Evolutionary conservation across 371 early-diverging fungal species (phyloP).

Genomic region (Blakeslea trispora): DNA sequence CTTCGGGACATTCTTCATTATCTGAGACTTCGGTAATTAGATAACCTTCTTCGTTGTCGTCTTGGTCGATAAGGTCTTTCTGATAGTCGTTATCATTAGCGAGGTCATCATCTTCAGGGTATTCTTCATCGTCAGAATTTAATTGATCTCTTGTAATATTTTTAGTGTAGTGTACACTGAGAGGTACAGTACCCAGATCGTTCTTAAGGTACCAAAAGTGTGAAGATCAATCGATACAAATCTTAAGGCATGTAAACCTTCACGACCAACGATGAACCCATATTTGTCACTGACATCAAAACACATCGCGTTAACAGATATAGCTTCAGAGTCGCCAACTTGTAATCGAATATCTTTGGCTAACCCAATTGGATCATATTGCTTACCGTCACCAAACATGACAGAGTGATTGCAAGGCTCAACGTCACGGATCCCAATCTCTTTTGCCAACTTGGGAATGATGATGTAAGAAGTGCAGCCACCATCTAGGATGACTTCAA

Average conservation of each 20-base stretch:
- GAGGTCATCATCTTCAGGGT: neutral
- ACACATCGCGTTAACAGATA: neutral
- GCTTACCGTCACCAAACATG: neutral
- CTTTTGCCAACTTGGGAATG: neutral
- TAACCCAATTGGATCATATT: neutral
- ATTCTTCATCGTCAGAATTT: neutral
- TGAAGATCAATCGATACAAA: neutral
- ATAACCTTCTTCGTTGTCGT: neutral
- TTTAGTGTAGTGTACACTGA: neutral
- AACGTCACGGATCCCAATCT: neutral
- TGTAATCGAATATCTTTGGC: neutral
- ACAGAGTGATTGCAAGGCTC: neutral
- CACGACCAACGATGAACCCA: neutral
- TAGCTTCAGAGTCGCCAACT: neutral
- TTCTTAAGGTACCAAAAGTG: slow-evolving; percentile 1
- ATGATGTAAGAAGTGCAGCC: slow-evolving; percentile 5
- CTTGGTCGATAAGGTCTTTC: neutral
- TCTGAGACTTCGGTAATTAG: neutral
- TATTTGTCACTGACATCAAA: neutral
- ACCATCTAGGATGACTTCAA: slow-evolving; percentile 7
- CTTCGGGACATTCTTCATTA: neutral
- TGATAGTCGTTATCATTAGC: neutral
- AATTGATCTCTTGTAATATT: neutral
- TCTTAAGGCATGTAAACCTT: neutral
- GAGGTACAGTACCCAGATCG: neutral